A percentile compares a stretch with the other conserved stretches of the same genome.
These are phyloP conservation scores for Vaccinium macrocarpon DNA, from an alignment of 148 eudicot species.

Conservation along the genomic window DNA sequence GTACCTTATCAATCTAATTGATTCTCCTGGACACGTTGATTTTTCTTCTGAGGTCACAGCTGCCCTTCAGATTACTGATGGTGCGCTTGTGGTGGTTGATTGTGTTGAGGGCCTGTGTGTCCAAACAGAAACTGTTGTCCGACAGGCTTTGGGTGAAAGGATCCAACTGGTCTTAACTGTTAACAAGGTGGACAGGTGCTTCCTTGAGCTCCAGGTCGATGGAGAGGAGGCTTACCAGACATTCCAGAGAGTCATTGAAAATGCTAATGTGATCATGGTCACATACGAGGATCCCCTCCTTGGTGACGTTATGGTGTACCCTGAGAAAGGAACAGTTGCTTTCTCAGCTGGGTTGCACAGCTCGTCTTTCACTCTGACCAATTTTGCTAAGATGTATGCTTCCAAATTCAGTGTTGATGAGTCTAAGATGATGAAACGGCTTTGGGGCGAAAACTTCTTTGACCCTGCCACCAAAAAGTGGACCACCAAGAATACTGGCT, in stretches of 20 bases:
- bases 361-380: constrained; percentile 76
- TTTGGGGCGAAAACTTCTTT: constrained; percentile 86
- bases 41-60: constrained; percentile 81
- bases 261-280: constrained; percentile 85
- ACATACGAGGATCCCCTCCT: constrained; percentile 80
- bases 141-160: constrained; percentile 83
- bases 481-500: constrained; percentile 67
- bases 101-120: constrained; percentile 84
- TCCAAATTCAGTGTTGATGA: constrained; percentile 70
- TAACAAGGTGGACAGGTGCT: constrained; percentile 88
- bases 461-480: constrained; percentile 82
- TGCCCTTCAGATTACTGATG: constrained; percentile 79
- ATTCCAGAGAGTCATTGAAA: constrained; percentile 74
- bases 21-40: constrained; percentile 81
- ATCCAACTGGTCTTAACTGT: constrained; percentile 80
- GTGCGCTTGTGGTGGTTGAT: constrained; percentile 80
- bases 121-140: constrained; percentile 84
- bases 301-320: constrained; percentile 78
- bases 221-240: constrained; percentile 89
- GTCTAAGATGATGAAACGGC: constrained; percentile 80
- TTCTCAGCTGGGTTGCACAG: constrained; percentile 87
- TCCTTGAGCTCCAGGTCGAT: constrained; percentile 88
- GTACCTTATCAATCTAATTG: constrained; percentile 71
- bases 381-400: constrained; percentile 78
- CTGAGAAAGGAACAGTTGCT: constrained; percentile 89